phyloP scores from a whole-genome alignment of 179 eudicot species.

The Beta corolliflora region DNA sequence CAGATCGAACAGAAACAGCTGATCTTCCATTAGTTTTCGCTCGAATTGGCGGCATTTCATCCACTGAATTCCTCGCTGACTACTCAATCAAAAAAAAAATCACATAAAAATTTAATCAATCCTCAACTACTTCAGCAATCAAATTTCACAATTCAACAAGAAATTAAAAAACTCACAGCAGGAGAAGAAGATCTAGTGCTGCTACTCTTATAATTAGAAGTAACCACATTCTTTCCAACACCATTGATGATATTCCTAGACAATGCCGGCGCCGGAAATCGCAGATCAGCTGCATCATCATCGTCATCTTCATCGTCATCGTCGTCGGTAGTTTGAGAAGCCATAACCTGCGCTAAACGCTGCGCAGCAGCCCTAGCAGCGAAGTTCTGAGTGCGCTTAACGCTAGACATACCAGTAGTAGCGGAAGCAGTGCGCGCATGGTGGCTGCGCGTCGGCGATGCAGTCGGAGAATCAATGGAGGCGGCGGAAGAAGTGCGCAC shows the following conservation, averaged over 20 bases:
- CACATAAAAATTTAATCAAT: slow-evolving; percentile 20
- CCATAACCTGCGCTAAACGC: slow-evolving; percentile 92
- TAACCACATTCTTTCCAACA: slow-evolving; percentile 22
- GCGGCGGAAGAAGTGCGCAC: slow-evolving; percentile 46
- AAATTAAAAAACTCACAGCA: slow-evolving; percentile 38
- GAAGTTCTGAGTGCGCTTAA: slow-evolving; percentile 80
- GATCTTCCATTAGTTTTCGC: slow-evolving; percentile 54
- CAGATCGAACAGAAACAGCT: slow-evolving; percentile 38
- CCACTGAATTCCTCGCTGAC: slow-evolving; percentile 48
- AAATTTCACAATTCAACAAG: not conserved
- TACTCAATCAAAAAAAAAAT: slow-evolving; percentile 18
- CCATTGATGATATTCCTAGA: slow-evolving; percentile 33
- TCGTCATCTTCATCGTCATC: slow-evolving; percentile 62
- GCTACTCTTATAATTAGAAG: slow-evolving; percentile 18
- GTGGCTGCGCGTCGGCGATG: slow-evolving; percentile 42
- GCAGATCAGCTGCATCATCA: slow-evolving; percentile 41
- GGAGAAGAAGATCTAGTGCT: slow-evolving; percentile 55
- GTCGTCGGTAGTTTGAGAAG: slow-evolving; percentile 63
- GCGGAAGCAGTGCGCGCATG: slow-evolving; percentile 65
- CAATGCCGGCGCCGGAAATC: slow-evolving; percentile 49
- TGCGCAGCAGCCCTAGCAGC: slow-evolving; percentile 95
- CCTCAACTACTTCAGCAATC: not conserved
- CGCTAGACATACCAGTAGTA: slow-evolving; percentile 56
- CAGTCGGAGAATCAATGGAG: slow-evolving; percentile 29
- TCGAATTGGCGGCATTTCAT: slow-evolving; percentile 46